Percentiles rank a stretch among this genome's conserved stretches.
phyloP scores from a whole-genome alignment of 73 alveolate species.

The Breviolum minutum region DNA sequence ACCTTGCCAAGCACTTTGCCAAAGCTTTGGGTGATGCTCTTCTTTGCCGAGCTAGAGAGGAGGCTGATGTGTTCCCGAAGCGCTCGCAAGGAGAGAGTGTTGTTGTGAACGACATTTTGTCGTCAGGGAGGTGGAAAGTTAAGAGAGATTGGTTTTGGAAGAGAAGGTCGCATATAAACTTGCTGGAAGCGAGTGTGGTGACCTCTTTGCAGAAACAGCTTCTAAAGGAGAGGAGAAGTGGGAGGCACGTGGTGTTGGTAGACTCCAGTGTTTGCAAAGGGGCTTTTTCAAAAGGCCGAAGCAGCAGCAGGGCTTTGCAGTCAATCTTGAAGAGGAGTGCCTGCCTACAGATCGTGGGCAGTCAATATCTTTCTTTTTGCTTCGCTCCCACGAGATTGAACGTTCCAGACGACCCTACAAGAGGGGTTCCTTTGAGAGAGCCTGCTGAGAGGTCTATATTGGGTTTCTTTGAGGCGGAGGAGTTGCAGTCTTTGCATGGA shows the following conservation, averaged over 20 bases:
- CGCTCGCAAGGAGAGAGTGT: not conserved
- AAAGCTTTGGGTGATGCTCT: no score
- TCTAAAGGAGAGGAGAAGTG: not conserved
- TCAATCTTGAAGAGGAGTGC: not conserved
- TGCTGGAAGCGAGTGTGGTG: not conserved
- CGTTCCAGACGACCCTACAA: not conserved
- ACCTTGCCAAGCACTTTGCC: not conserved
- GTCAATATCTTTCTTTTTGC: not conserved
- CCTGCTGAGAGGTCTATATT: no score
- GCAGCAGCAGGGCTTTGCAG: not conserved
- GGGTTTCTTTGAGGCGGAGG: no score
- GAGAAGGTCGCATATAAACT: not conserved
- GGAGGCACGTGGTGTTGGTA: not conserved
- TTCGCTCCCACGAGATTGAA: no score
- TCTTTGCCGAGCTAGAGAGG: no score
- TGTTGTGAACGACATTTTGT: not conserved
- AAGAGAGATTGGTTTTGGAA: not conserved
- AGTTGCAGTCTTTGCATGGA: no score
- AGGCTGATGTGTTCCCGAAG: no score
- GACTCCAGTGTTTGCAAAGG: not conserved
- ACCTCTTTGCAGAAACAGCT: not conserved
- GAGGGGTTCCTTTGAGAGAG: no score
- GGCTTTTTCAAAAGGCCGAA: not conserved
- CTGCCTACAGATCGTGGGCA: not conserved
- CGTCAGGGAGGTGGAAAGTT: not conserved